Evolutionary conservation across 768 basidiomycete species (phyloP).

Genomic region (Pulveroboletus sp.): DNA sequence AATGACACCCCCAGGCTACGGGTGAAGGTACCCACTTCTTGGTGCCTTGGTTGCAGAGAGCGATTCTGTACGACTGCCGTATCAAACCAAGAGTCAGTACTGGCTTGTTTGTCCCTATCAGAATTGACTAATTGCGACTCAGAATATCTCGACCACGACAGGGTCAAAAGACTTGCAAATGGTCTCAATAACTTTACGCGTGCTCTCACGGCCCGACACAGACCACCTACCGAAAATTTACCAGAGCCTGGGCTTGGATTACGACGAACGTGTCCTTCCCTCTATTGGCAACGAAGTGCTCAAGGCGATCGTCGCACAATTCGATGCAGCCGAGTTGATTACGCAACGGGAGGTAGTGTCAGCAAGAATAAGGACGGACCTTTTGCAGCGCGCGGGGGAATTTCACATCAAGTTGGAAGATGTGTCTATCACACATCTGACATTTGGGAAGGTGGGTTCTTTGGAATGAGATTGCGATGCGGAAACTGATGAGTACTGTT

Average conservation of each 20-base stretch:
- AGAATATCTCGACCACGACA: constrained; percentile 99
- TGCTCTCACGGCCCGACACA: constrained; percentile 91
- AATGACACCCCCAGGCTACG: constrained; percentile 55
- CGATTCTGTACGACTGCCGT: constrained; percentile 96
- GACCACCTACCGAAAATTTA: constrained; percentile 90
- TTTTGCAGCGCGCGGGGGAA: constrained; percentile 91
- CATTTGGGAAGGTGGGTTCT: constrained; percentile 73
- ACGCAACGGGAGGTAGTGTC: constrained; percentile 98
- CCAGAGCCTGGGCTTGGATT: constrained; percentile 91
- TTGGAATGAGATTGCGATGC: neutral
- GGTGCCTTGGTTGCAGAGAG: constrained; percentile 92
- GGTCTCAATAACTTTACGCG: constrained; percentile 95
- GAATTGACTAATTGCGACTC: constrained; percentile 4
- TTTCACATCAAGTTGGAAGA: constrained; percentile 96
- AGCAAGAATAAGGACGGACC: constrained; percentile 86
- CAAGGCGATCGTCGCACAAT: constrained; percentile 97
- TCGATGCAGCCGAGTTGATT: constrained; percentile 94
- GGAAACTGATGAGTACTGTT: constrained; percentile 3
- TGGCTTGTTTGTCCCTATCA: neutral
- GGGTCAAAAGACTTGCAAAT: constrained; percentile 99
- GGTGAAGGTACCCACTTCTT: constrained; percentile 96
- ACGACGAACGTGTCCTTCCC: constrained; percentile 96
- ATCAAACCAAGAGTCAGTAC: constrained; percentile 86
- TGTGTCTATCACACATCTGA: constrained; percentile 92
- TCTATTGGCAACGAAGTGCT: constrained; percentile 98